Evolutionary conservation across 495 filamentous ascomycete genomes (phyloP).

Genomic region (Trichoderma virens): DNA sequence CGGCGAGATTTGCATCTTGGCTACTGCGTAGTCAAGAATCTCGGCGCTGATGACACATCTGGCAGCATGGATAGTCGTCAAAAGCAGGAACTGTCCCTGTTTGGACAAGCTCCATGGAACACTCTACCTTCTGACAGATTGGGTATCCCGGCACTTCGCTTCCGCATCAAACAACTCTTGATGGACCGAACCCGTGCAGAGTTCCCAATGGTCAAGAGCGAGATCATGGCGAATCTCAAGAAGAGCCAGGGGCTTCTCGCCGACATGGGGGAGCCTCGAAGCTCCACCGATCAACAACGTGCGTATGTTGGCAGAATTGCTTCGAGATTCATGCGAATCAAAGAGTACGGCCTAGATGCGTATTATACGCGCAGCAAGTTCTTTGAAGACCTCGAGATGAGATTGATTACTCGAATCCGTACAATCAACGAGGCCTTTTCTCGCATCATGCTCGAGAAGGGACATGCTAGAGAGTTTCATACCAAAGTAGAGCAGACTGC

Average conservation of each 20-base stretch:
- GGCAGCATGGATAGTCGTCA: not conserved
- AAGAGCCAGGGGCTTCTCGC: not conserved
- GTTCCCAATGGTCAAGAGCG: not conserved
- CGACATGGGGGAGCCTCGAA: not conserved
- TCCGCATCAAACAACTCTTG: not conserved
- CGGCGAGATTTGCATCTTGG: not conserved
- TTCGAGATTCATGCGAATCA: not conserved
- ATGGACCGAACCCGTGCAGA: not conserved
- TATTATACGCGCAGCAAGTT: not conserved
- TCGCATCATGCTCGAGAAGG: not conserved
- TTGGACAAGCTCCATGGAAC: not conserved
- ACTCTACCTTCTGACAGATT: not conserved
- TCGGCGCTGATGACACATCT: conserved; percentile 1
- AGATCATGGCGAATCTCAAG: not conserved
- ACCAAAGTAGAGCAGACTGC: not conserved
- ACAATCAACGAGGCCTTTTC: not conserved
- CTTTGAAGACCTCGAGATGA: not conserved
- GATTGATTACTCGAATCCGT: not conserved
- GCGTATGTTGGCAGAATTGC: conserved; percentile 2
- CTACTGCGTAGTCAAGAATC: conserved; percentile 8
- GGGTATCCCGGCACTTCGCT: not conserved
- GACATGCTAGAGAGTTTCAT: not conserved
- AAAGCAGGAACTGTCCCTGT: not conserved
- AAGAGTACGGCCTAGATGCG: not conserved
- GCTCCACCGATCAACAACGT: not conserved